Evolutionary conservation across 2,329 filamentous ascomycete genomes (phyloP), one percentile per base, ranked within the genome.

Genomic region (Ophiostoma montium): DNA sequence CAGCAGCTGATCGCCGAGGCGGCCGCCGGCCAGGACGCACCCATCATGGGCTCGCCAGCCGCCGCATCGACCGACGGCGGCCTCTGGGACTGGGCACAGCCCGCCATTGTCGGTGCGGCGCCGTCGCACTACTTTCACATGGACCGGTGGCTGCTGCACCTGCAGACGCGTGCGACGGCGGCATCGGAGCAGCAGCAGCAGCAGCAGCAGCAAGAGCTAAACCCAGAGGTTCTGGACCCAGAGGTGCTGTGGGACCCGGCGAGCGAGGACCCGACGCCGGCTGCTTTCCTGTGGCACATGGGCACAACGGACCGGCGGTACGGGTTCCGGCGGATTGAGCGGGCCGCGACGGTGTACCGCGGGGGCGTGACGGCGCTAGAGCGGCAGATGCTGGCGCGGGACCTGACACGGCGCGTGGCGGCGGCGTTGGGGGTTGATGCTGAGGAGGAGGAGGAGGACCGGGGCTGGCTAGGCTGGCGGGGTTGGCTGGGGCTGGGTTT

Each of bases 71-170:
- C 5, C 19, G 6, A 11, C 19, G 12, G 18, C 61, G 54, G 60
- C 5, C 52, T 63, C 46, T 67, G 65, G 65, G 61, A 63, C 53
- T 67, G 63, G 61, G 65, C 61, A 6, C 38, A 50, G 32, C 51
- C 57, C 1, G 39, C 41, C 16, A 57, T 60, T 8, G 55, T 56
- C 15, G 58, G 58, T 11, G 21, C n/a, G 38, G 45, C 55, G 47
- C 57, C 54, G 47, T 57, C 54, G 42, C 53, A 57, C 6, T 75
- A 65, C 57, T 75, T 71, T 60, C 58, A 61, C 53, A 58, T 75
- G 41, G 62, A 68, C 56, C 65, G 70, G 35, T 76, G 72, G 72
- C 71, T 71, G 33, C 39, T 67, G 18, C 56, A 65, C 23, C 57
- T 68, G 47, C 67, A 72, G 54, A 59, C 52, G 7, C 46, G 58